These are phyloP conservation scores for Aspergillus wentii DNA, from an alignment of 495 filamentous ascomycete genomes.

Conservation along the genomic window DNA sequence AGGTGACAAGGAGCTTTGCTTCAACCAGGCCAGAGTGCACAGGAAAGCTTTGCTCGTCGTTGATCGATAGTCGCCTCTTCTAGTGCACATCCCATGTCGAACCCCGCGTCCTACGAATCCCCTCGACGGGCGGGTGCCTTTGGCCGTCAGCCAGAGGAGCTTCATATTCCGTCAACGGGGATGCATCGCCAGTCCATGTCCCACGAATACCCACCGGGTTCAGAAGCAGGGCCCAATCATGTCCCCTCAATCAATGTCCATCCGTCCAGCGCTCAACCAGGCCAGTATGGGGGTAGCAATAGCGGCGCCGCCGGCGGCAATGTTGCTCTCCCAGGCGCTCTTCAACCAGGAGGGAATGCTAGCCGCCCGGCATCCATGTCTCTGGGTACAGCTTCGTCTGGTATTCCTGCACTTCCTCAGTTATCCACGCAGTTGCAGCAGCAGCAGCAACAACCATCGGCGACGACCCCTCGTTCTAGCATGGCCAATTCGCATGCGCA, in stretches of 20 bases:
- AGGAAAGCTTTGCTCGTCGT: too few relatives aligned
- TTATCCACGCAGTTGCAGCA: conserved; percentile 36
- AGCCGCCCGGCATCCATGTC: conserved; percentile 62
- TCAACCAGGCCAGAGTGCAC: too few relatives aligned
- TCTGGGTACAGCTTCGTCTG: conserved; percentile 65
- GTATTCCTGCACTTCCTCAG: conserved; percentile 66
- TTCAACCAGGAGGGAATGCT: conserved; percentile 63
- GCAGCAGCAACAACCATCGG: conserved; percentile 41
- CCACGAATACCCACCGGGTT: conserved; percentile 45
- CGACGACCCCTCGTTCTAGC: conserved; percentile 61
- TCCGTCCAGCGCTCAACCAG: conserved; percentile 54
- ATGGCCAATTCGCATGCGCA: conserved; percentile 63
- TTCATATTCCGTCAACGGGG: conserved; percentile 66
- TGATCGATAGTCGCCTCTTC: too few relatives aligned
- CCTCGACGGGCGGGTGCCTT: conserved; percentile 48
- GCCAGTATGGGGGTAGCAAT: conserved; percentile 43
- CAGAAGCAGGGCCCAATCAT: conserved; percentile 21
- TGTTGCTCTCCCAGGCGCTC: conserved; percentile 57
- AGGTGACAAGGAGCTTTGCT: too few relatives aligned
- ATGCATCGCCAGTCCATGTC: conserved; percentile 41
- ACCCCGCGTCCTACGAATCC: conserved; percentile 47
- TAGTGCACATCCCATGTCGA: conserved; percentile 37
- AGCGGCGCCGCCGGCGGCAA: conserved; percentile 27
- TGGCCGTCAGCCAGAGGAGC: conserved; percentile 62
- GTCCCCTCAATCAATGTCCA: conserved; percentile 64